Evolutionary conservation across 805 yeast species (phyloP).

Genomic region (Yamadazyma tumulicola): DNA sequence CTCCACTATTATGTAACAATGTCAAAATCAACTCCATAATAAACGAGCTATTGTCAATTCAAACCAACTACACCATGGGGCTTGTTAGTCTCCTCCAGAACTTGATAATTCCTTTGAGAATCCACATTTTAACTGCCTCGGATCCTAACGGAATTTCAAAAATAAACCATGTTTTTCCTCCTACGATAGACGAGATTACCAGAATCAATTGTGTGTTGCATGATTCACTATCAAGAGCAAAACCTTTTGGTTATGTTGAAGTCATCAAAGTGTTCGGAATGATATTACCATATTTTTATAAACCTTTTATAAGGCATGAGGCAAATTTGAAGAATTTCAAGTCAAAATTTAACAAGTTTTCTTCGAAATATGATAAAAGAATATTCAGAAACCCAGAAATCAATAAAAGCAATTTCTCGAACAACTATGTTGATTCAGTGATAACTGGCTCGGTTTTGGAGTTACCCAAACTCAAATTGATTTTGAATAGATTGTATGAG

Average conservation of each 20-base stretch:
- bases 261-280: slow-evolving; percentile 75
- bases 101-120: slow-evolving; percentile 74
- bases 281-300: slow-evolving; percentile 85
- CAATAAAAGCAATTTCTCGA: slow-evolving; percentile 27
- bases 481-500: slow-evolving; percentile 58
- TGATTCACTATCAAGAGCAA: slow-evolving; percentile 67
- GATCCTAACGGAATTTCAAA: slow-evolving; percentile 56
- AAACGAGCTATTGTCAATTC: slow-evolving; percentile 65
- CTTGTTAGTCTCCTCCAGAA: slow-evolving; percentile 75
- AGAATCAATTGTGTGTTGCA: slow-evolving; percentile 82
- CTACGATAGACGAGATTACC: slow-evolving; percentile 91
- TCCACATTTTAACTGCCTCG: slow-evolving; percentile 57
- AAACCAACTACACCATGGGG: slow-evolving; percentile 68
- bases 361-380: slow-evolving; percentile 23
- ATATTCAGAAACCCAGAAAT: slow-evolving; percentile 27
- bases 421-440: slow-evolving; percentile 37
- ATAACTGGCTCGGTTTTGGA: slow-evolving; percentile 66
- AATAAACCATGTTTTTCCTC: slow-evolving; percentile 82
- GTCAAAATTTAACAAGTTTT: slow-evolving; percentile 45
- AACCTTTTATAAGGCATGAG: slow-evolving; percentile 90
- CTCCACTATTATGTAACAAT: slow-evolving; percentile 15
- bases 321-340: slow-evolving; percentile 77
- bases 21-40: slow-evolving; percentile 50
- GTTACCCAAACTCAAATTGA: slow-evolving; percentile 64
- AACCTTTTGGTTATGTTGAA: slow-evolving; percentile 69